Percentiles rank a stretch among this genome's conserved stretches.
These are phyloP conservation scores for Nasturtium officinale DNA, from an alignment of 345 rosid genomes.

Conservation along the genomic window DNA sequence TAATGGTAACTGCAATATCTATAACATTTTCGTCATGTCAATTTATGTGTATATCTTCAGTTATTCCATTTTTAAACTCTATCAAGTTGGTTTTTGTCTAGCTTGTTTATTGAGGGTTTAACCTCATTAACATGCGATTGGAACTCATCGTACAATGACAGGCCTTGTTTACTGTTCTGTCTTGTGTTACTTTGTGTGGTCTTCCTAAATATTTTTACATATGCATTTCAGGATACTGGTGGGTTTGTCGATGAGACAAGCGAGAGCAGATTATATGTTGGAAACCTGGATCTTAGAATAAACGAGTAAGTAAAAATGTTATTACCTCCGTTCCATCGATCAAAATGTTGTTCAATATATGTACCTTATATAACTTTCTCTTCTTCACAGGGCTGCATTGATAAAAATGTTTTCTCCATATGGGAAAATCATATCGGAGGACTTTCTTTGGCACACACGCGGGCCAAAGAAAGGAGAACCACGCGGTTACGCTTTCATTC, in stretches of 20 bases:
- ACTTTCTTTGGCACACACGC: conserved; percentile 89
- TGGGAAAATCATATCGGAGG: conserved; percentile 84
- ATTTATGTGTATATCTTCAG: background rate
- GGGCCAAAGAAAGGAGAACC: conserved; percentile 95
- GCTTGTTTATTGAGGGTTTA: too few relatives aligned
- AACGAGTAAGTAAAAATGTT: conserved; percentile 63
- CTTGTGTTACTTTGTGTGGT: conserved; percentile 11
- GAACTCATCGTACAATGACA: background rate
- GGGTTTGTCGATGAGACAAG: conserved; percentile 61
- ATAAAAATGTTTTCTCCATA: conserved; percentile 91
- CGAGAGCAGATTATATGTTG: conserved; percentile 74
- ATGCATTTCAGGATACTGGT: conserved; percentile 56
- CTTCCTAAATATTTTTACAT: background rate
- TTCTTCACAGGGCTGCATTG: conserved; percentile 66
- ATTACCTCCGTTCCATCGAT: background rate
- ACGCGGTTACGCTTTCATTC: conserved; percentile 82
- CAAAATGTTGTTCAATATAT: background rate
- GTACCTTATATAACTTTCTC: background rate
- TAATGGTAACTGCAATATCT: conserved; percentile 22
- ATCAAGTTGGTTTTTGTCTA: background rate
- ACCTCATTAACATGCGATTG: background rate
- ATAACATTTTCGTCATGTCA: background rate
- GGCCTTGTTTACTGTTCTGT: conserved; percentile 1
- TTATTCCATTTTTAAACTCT: background rate
- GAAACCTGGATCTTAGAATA: conserved; percentile 85